These are phyloP conservation scores for Tarenaya hassleriana DNA, from an alignment of 345 rosid species.

Conservation along the genomic window DNA sequence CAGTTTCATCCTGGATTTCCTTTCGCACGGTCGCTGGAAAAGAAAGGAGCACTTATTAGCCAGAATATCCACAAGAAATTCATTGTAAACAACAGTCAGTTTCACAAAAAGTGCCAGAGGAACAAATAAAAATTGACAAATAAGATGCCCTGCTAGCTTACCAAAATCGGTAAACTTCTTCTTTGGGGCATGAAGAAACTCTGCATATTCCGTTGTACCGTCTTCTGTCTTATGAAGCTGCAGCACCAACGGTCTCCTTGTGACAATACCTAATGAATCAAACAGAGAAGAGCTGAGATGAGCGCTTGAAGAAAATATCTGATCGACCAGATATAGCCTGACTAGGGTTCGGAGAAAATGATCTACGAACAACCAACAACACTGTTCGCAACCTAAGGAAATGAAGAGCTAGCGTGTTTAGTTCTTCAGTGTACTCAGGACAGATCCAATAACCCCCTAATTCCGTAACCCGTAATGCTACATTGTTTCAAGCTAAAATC, in stretches of 20 bases:
- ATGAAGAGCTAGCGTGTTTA: not conserved
- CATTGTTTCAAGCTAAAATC: not conserved
- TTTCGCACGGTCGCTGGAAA: slow-evolving; percentile 53
- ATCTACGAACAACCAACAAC: not conserved
- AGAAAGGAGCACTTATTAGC: slow-evolving; percentile 19
- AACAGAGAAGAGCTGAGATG: slow-evolving; percentile 2
- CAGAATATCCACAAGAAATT: not conserved
- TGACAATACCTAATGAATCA: slow-evolving; percentile 65
- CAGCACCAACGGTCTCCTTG: slow-evolving; percentile 93
- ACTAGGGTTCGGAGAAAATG: not conserved
- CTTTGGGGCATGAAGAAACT: slow-evolving; percentile 94
- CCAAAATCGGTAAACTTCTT: slow-evolving; percentile 78
- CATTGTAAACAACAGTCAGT: not conserved
- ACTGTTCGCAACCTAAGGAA: slow-evolving; percentile 7
- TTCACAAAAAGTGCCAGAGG: not conserved
- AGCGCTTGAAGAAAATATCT: slow-evolving; percentile 3
- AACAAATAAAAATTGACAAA: not conserved
- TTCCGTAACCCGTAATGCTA: not conserved
- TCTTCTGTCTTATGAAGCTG: slow-evolving; percentile 88
- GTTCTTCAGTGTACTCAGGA: not conserved
- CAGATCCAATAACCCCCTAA: not conserved
- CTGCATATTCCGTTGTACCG: slow-evolving; percentile 75
- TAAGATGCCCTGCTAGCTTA: slow-evolving; percentile 26
- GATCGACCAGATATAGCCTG: slow-evolving; percentile 4
- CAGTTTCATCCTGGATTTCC: slow-evolving; percentile 64